A percentile compares a stretch with the other conserved stretches of the same genome.
Conservation (phyloP, 1,284 basidiomycete species). For the Apiotrichum brassicae region DNA sequence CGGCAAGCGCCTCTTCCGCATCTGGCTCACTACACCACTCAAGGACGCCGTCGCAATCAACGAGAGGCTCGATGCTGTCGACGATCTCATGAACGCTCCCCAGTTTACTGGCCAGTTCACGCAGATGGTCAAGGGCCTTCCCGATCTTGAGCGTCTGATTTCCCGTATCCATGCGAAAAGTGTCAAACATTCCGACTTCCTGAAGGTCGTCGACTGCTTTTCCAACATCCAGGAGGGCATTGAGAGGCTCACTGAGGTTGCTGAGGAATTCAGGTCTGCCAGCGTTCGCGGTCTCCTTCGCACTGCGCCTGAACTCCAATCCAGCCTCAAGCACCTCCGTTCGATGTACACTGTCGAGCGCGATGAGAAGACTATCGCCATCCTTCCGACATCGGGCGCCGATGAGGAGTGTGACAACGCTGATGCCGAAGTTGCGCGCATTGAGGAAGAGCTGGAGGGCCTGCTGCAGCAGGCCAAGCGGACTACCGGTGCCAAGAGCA, state of each 20-base stretch:
- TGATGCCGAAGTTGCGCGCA: slow-evolving; percentile 58
- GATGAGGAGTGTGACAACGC: slow-evolving; percentile 76
- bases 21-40: slow-evolving; percentile 88
- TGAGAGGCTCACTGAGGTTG: slow-evolving; percentile 56
- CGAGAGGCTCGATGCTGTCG: slow-evolving; percentile 82
- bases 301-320: slow-evolving; percentile 67
- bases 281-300: slow-evolving; percentile 68
- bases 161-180: slow-evolving; percentile 88
- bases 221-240: slow-evolving; percentile 64
- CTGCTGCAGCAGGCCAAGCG: slow-evolving; percentile 59
- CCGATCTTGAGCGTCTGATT: slow-evolving; percentile 88
- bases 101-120: slow-evolving; percentile 70
- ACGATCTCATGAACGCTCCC: slow-evolving; percentile 73
- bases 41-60: slow-evolving; percentile 75
- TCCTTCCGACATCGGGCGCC: slow-evolving; percentile 69
- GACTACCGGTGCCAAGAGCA: slow-evolving; percentile 47
- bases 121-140: slow-evolving; percentile 67
- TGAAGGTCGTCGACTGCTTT: slow-evolving; percentile 71
- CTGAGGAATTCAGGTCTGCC: slow-evolving; percentile 67
- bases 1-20: slow-evolving; percentile 39
- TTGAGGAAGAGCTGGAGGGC: slow-evolving; percentile 65
- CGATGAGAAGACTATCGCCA: slow-evolving; percentile 50
- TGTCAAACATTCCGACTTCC: slow-evolving; percentile 76
- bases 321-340: slow-evolving; percentile 60
- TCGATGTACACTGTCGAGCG: slow-evolving; percentile 62